Evolutionary conservation across 1,284 basidiomycete genomes (phyloP), one percentile per base, ranked within the genome.

Genomic region (Cryptococcus sp.): DNA sequence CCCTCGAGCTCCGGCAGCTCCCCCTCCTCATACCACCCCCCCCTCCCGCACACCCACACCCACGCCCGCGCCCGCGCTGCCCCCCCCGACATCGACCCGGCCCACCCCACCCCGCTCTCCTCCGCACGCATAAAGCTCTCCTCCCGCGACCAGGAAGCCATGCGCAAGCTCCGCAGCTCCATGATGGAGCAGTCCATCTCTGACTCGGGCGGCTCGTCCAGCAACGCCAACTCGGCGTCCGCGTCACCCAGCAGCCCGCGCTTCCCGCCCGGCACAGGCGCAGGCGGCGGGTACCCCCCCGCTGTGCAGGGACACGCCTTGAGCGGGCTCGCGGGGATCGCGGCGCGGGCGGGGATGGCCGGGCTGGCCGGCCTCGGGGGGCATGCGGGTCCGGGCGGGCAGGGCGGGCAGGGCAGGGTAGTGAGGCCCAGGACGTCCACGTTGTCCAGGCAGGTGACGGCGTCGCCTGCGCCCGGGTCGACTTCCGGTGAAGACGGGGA

Each of bases 131-230:
- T 61, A 33, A 69, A 71, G 45, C 28, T 75, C 46, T 63, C 64
- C 5, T 60, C 61, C 11, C 55, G 56, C 33, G 72, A 75, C 55
- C 63, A 64, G 48, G 71, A 71, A 52, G 70, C 71, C 0, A 72
- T 72, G 66, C 59, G 65, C n/a, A 66, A 67, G 15, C 50, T 71
- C 8, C 45, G 73, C n/a, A 63, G 59, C 38, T 62, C 66, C 4
- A 66, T 70, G 66, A 64, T 68, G 62, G 61, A 65, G 7, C 55
- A 54, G 13, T 37, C 33, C 16, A 9, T 38, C 6, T 52, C 57
- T 16, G 61, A 59, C 20, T 64, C 66, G 2, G 44, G 28, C 5
- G 28, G 28, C 4, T 9, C 37, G 12, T 59, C 63, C 15, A 60
- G 57, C 46, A 55, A 53, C 43, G 60, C 58, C 46, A 55, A 53